Evolutionary conservation across 106 monocot genomes (phyloP).

Genomic region (Dendrobium chrysotoxum): DNA sequence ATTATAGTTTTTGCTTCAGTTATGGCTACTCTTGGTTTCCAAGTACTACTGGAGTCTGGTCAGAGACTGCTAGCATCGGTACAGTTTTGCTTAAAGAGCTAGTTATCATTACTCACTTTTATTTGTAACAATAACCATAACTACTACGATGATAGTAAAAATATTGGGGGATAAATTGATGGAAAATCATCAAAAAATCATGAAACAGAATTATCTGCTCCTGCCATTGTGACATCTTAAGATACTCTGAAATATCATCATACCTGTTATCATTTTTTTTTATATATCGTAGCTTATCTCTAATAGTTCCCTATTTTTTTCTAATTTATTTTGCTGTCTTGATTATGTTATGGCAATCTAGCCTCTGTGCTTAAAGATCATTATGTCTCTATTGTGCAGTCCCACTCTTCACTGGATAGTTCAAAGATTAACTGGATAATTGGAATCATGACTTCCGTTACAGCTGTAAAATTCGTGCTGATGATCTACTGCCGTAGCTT

Average conservation of each 20-base stretch:
- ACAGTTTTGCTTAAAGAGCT: background rate
- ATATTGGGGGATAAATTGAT: background rate
- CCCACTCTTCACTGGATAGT: slow-evolving; percentile 25
- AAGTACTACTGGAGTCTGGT: slow-evolving; percentile 72
- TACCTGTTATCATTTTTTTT: too few relatives aligned
- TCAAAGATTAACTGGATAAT: slow-evolving; percentile 64
- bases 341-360: background rate
- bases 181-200: background rate
- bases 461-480: slow-evolving; percentile 57
- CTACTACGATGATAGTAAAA: background rate
- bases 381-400: slow-evolving; percentile 21
- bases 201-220: background rate
- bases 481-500: slow-evolving; percentile 74
- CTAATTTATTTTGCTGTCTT: background rate
- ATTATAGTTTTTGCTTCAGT: slow-evolving; percentile 85
- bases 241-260: too few relatives aligned
- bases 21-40: slow-evolving; percentile 92
- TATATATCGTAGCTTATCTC: background rate
- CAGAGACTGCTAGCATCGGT: slow-evolving; percentile 57
- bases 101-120: background rate
- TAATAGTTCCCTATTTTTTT: background rate
- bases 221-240: background rate
- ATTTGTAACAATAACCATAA: background rate
- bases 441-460: slow-evolving; percentile 66
- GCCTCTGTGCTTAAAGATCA: too few relatives aligned